Conservation (phyloP, 129 eudicot genomes). For the Apium graveolens region DNA sequence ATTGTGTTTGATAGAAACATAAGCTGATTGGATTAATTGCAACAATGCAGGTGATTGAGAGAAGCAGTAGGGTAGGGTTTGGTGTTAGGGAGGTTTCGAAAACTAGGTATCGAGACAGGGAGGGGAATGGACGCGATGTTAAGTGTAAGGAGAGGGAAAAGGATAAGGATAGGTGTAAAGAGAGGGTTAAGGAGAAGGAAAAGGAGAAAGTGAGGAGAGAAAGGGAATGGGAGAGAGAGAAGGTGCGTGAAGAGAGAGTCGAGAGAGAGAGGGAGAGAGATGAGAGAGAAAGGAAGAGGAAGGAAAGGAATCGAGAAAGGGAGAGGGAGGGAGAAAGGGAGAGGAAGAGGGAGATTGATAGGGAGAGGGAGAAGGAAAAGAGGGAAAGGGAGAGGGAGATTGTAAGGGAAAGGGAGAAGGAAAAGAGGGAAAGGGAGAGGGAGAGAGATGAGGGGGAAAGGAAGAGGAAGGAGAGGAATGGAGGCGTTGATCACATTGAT, state of each 20-base stretch:
- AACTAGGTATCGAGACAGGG: too few relatives aligned
- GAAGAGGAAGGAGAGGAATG: constrained; percentile 22
- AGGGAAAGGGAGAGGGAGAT: not conserved
- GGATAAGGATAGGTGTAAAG: constrained; percentile 26
- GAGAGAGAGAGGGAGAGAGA: too few relatives aligned
- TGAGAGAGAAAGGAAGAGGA: not conserved
- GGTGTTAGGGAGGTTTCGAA: too few relatives aligned
- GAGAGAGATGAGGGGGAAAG: constrained; percentile 13
- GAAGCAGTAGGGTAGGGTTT: not conserved
- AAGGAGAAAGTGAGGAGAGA: constrained; percentile 16
- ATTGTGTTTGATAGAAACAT: not conserved
- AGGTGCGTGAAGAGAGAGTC: not conserved
- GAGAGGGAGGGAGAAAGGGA: too few relatives aligned
- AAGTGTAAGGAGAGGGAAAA: constrained; percentile 43
- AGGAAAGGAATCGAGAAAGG: not conserved
- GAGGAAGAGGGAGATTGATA: not conserved
- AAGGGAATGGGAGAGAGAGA: not conserved
- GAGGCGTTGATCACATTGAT: constrained; percentile 28
- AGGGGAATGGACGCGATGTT: too few relatives aligned
- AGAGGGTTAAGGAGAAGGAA: constrained; percentile 20
- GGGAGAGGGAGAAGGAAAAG: not conserved
- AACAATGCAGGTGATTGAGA: not conserved
- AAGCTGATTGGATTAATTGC: not conserved
- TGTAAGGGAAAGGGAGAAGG: constrained; percentile 5
- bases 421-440: not conserved